Base-by-base conservation (phyloP, 2,329 filamentous ascomycete species). In the Colletotrichum spinosum region DNA sequence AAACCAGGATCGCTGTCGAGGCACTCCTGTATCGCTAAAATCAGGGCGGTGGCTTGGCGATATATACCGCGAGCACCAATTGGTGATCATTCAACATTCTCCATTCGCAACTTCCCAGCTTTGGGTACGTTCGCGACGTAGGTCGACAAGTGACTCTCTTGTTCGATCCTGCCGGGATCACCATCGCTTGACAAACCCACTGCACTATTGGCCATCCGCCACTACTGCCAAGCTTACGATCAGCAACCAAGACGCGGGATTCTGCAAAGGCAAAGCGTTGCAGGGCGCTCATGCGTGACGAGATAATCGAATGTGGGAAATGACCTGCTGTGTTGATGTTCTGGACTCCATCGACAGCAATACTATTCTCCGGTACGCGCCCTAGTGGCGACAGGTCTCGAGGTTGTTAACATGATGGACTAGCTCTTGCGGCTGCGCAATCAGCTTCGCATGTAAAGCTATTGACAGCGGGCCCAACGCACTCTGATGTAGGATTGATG, bases 151-250 rank as follows among this genome's bases (percentile, higher is more conserved):
- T 9, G 33, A 13, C 46, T 45, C 56, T 41, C 25, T 25, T 25
- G 25, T 25, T 25, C 25, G 25, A 25, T 25, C 25, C 25, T 51
- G 46, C 62, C 13, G 48, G 62, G 62, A 65, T 65, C 58, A 65
- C 41, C 41, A 37, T 57, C 52, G 62, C 58, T 65, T 57, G 58
- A 62, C 39, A 56, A 57, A 65, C 56, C 15, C 33, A 56, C 48
- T 42, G 48, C 52, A 13, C 52, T 38, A 46, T 65, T 62, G 52
- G 46, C 58, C 25, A 48, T 41, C n/a, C 25, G 10, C 34, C 38
- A 25, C 37, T 15, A 41, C 15, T 35, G 62, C 62, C 62, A 65
- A 65, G 62, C 45, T 62, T 46, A 62, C 58, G 62, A 65, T 65
- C 58, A 52, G 46, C 58, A 42, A 65, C 52, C 58, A 56, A 65